These are phyloP conservation scores for Phytophthora megakarya DNA, from an alignment of 352 stramenopile species.

Conservation along the genomic window DNA sequence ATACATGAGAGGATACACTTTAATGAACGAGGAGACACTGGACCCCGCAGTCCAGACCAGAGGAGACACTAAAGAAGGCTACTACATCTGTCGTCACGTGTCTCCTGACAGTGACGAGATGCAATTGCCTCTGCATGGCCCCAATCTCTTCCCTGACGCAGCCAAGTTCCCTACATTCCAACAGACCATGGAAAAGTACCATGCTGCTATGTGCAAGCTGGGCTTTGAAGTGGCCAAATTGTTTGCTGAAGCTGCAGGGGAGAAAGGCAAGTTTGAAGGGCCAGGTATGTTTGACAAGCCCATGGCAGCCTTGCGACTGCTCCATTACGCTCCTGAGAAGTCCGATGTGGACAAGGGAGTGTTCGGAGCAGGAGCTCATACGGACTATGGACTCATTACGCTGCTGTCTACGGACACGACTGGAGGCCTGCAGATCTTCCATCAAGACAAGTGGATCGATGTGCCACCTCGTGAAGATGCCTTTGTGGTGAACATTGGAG, in stretches of 20 bases:
- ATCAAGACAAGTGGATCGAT: slow-evolving; percentile 61
- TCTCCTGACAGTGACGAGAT: slow-evolving; percentile 58
- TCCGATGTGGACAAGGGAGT: slow-evolving; percentile 65
- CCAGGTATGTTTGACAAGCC: slow-evolving; percentile 72
- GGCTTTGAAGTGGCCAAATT: slow-evolving; percentile 57
- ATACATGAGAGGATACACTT: slow-evolving; percentile 76
- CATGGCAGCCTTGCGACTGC: slow-evolving; percentile 80
- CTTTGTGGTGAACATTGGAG: slow-evolving; percentile 77
- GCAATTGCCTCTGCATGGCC: slow-evolving; percentile 61
- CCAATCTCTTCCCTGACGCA: slow-evolving; percentile 64
- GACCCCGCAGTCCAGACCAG: slow-evolving; percentile 56
- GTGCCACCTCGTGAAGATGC: slow-evolving; percentile 58
- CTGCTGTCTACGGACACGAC: slow-evolving; percentile 68
- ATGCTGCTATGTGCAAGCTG: slow-evolving; percentile 53
- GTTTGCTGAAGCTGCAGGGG: slow-evolving; percentile 61
- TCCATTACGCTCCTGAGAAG: slow-evolving; percentile 74
- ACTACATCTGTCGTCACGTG: slow-evolving; percentile 79
- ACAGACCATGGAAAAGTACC: slow-evolving; percentile 56
- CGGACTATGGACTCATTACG: slow-evolving; percentile 74
- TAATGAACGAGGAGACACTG: slow-evolving; percentile 78
- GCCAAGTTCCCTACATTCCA: slow-evolving; percentile 51
- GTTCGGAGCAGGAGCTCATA: slow-evolving; percentile 79
- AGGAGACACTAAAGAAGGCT: slow-evolving; percentile 79
- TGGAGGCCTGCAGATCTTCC: slow-evolving; percentile 62
- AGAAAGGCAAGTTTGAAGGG: slow-evolving; percentile 49